Conservation (phyloP, 148 eudicot species). For the Linanthus parryae region DNA sequence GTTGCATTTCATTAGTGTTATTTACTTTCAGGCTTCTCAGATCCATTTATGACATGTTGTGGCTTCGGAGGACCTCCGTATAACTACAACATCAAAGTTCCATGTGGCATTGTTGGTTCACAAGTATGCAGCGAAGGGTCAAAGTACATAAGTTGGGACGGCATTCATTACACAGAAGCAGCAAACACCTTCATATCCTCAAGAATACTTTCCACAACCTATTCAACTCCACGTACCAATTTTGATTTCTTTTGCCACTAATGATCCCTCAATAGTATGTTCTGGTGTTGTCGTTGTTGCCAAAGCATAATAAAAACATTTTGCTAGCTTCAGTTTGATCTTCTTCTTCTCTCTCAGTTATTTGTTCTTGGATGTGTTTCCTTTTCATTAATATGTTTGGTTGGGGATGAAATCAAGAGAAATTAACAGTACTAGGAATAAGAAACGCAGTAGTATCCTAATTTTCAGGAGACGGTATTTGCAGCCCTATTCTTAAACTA, state of each 20-base stretch:
- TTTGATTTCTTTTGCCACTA: conserved; percentile 67
- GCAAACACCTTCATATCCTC: conserved; percentile 65
- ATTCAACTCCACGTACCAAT: conserved; percentile 53
- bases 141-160: conserved; percentile 71
- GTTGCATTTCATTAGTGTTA: no score
- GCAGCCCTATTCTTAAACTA: no score
- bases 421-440: no score
- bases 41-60: conserved; percentile 84
- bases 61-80: conserved; percentile 90
- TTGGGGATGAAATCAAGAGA: no score
- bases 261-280: conserved; percentile 18
- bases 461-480: no score
- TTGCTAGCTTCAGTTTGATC: no score
- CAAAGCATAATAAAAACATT: neutral
- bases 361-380: no score
- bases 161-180: conserved; percentile 82
- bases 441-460: no score
- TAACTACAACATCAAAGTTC: conserved; percentile 53
- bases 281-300: neutral
- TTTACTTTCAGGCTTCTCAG: conserved; percentile 50
- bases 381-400: no score
- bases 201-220: conserved; percentile 57
- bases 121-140: conserved; percentile 55
- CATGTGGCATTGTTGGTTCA: conserved; percentile 61
- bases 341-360: no score